Base-by-base conservation (phyloP, 768 basidiomycete genomes). In the Hirschioporus abietinus region DNA sequence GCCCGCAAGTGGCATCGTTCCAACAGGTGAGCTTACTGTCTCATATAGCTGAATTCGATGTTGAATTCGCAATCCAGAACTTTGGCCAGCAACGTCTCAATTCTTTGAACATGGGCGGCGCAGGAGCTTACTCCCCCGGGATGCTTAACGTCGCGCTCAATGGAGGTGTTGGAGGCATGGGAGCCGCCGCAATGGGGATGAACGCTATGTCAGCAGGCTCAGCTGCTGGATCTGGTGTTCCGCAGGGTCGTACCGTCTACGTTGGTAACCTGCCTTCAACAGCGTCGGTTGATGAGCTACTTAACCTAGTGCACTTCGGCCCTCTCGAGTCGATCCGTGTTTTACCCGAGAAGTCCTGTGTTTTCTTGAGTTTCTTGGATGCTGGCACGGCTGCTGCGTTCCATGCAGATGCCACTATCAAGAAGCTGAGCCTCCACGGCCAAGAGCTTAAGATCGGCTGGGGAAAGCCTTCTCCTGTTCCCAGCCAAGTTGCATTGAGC, bases 391-490 rank as follows among this genome's bases (percentile, higher is more conserved):
- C 97, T 9, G 93, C 94, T 0, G 95, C 95, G 0, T 99, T 99
- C 85, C 93, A 96, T 73, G 96, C 96, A 52, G 97, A 99, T 73
- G 96, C 96, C 0, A 89, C 91, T 35, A 89, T 98, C 76, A 95
- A 97, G 81, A 98, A 97, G 76, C 80, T 99, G 68, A 79, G 91
- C 23, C 82, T 99, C 17, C 96, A 98, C 74, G 93, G 91, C 1
- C 95, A 97, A 76, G 97, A 98, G 76, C 88, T 99, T 72, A 96
- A 96, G 80, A 96, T 99, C 70, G 97, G 97, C 24, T 99, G 96
- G 96, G 97, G 96, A 27, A 97, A 99, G 76, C 91, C 96, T 0
- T 90, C 88, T 1, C 88, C 90, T 18, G 94, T 99, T 1, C 93
- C 95, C 0, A 86, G 88, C 26, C 88, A 90, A 73, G 93, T 99